These are phyloP conservation scores for Chloranthus sessilifolius DNA, from an alignment of 164 flowering plant genomes.

Conservation along the genomic window DNA sequence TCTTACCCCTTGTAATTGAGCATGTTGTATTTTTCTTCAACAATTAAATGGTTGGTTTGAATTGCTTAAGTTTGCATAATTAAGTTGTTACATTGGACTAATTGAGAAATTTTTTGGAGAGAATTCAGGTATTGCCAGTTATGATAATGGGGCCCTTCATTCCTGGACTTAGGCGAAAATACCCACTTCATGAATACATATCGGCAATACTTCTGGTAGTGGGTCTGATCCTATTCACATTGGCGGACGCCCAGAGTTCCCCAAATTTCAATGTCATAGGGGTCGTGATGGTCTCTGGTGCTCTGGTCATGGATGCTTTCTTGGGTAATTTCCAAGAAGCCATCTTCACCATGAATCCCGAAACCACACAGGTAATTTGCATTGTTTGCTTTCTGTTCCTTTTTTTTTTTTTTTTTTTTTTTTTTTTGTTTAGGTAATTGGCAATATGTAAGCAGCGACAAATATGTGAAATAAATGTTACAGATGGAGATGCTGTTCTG, in stretches of 20 bases:
- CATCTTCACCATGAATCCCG: slow-evolving; percentile 78
- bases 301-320: slow-evolving; percentile 82
- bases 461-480: too few relatives aligned
- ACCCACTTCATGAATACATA: slow-evolving; percentile 56
- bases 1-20: too few relatives aligned
- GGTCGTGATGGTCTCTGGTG: slow-evolving; percentile 68
- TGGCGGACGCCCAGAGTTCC: slow-evolving; percentile 71
- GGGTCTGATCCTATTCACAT: slow-evolving; percentile 69
- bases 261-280: slow-evolving; percentile 71
- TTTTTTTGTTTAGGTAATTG: too few relatives aligned
- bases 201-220: slow-evolving; percentile 62
- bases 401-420: background rate
- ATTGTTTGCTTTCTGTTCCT: background rate
- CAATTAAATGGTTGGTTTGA: too few relatives aligned
- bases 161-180: slow-evolving; percentile 68
- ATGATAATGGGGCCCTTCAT: slow-evolving; percentile 87
- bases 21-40: too few relatives aligned
- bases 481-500: slow-evolving; percentile 99
- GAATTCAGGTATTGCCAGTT: slow-evolving; percentile 63
- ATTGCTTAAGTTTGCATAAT: too few relatives aligned
- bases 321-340: slow-evolving; percentile 92
- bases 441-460: too few relatives aligned
- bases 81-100: too few relatives aligned
- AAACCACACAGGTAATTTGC: slow-evolving; percentile 69
- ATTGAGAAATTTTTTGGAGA: background rate